phyloP scores from a whole-genome alignment of 1,284 basidiomycete species.

The Tranzscheliella williamsii region DNA sequence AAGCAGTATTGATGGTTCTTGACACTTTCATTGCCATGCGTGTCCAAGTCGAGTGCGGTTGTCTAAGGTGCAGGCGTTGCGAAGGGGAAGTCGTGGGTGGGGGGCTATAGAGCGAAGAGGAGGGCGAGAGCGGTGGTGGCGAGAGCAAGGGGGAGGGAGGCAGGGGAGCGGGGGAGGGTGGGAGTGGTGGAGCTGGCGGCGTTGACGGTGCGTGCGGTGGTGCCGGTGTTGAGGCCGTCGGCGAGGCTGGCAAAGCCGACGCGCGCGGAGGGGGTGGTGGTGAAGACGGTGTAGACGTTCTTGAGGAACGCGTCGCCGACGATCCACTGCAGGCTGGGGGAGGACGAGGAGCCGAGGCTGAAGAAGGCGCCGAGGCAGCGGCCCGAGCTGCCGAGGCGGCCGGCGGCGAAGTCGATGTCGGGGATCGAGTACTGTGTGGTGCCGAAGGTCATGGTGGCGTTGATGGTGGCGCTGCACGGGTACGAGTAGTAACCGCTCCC shows the following conservation, averaged over 20 bases:
- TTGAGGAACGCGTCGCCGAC: constrained; percentile 55
- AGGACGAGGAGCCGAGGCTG: constrained; percentile 22
- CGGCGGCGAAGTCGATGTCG: constrained; percentile 31
- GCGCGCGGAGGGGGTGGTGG: constrained; percentile 11
- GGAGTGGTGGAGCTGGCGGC: background rate
- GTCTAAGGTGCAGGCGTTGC: too few species aligned
- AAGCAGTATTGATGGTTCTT: too few species aligned
- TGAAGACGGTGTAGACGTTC: constrained; percentile 51
- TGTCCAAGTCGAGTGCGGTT: too few species aligned
- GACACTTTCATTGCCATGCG: too few species aligned
- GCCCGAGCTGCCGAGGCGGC: constrained; percentile 16
- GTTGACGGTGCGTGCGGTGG: constrained; percentile 22
- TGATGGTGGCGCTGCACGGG: constrained; percentile 39
- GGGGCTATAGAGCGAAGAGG: background rate
- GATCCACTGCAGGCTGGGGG: constrained; percentile 47
- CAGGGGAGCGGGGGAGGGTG: background rate
- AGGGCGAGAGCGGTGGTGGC: background rate
- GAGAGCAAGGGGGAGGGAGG: background rate
- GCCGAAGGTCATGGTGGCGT: constrained; percentile 47
- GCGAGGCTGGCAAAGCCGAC: constrained; percentile 53
- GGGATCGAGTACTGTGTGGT: constrained; percentile 39
- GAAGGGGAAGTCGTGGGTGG: too few species aligned
- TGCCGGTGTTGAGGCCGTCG: constrained; percentile 33
- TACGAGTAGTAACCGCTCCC: constrained; percentile 49
- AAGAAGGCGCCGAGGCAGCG: constrained; percentile 54